These are phyloP conservation scores for Hypoxylon intermedium DNA, from an alignment of 495 filamentous ascomycete species.

Conservation along the genomic window DNA sequence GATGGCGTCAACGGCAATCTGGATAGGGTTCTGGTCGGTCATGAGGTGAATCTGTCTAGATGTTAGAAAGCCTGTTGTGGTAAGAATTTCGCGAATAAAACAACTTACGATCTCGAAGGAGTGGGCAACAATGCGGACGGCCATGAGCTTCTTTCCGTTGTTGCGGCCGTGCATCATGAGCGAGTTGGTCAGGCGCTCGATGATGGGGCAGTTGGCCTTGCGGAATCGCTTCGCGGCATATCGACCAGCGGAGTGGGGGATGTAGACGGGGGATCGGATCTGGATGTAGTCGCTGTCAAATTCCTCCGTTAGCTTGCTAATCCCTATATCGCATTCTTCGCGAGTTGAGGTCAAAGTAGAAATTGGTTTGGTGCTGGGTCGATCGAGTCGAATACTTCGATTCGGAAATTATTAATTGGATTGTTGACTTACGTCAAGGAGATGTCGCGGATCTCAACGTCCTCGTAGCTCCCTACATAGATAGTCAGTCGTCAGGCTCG, in stretches of 20 bases:
- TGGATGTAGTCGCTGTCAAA: constrained; percentile 94
- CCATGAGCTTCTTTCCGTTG: constrained; percentile 99
- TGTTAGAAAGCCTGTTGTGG: constrained; percentile 5
- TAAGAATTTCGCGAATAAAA: neutral
- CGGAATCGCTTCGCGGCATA: constrained; percentile 99
- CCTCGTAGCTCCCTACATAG: constrained; percentile 80
- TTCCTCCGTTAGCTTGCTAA: constrained; percentile 54
- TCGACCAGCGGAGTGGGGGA: constrained; percentile 96
- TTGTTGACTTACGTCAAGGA: constrained; percentile 88
- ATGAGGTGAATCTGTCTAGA: constrained; percentile 97
- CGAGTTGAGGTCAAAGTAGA: constrained; percentile 15
- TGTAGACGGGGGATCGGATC: constrained; percentile 97
- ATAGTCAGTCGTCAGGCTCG: constrained; percentile 40
- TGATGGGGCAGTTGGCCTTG: constrained; percentile 99
- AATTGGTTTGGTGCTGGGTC: constrained; percentile 3
- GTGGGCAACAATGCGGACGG: constrained; percentile 98
- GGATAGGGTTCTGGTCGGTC: constrained; percentile 99
- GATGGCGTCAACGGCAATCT: constrained; percentile 98
- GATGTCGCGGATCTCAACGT: constrained; percentile 99
- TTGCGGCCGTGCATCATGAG: constrained; percentile 99
- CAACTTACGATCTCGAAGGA: constrained; percentile 96
- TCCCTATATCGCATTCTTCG: constrained; percentile 6
- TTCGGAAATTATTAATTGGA: constrained; percentile 14
- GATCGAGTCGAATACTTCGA: constrained; percentile 1
- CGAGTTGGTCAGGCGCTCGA: constrained; percentile 99